Percentiles rank a stretch among this genome's conserved stretches.
Conservation (phyloP, 352 stramenopile genomes). For the Plasmopara viticola region DNA sequence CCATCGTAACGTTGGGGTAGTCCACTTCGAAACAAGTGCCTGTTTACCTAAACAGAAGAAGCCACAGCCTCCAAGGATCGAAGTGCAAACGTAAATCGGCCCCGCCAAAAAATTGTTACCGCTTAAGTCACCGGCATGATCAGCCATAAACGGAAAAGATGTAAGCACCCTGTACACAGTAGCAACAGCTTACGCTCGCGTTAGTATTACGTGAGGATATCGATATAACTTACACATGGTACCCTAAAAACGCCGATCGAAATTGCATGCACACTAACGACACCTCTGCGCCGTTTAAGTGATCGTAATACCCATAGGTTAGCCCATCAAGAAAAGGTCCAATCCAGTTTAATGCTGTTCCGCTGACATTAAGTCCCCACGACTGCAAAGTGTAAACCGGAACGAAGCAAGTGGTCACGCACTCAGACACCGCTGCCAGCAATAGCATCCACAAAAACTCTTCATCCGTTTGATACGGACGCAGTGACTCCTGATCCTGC, state of each 20-base stretch:
- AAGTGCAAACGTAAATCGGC: slow-evolving; percentile 54
- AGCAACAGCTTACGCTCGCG: background rate
- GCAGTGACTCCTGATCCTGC: slow-evolving; percentile 13
- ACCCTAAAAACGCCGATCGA: slow-evolving; percentile 73
- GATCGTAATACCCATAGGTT: slow-evolving; percentile 51
- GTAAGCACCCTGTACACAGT: slow-evolving; percentile 61
- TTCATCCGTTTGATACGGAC: slow-evolving; percentile 28
- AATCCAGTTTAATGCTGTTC: slow-evolving; percentile 65
- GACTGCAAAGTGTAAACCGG: slow-evolving; percentile 37
- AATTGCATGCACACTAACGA: slow-evolving; percentile 58
- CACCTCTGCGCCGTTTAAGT: slow-evolving; percentile 19
- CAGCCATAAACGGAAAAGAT: slow-evolving; percentile 85
- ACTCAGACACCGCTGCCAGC: slow-evolving; percentile 63
- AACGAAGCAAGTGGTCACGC: slow-evolving; percentile 74
- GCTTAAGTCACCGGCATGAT: slow-evolving; percentile 76
- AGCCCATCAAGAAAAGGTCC: slow-evolving; percentile 73
- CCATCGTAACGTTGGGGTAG: slow-evolving; percentile 10
- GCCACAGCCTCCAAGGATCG: slow-evolving; percentile 42
- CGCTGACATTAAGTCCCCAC: slow-evolving; percentile 52
- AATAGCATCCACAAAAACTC: slow-evolving; percentile 67
- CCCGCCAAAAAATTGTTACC: slow-evolving; percentile 28
- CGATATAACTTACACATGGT: slow-evolving; percentile 1
- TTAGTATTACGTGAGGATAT: background rate
- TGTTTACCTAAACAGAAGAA: slow-evolving; percentile 52
- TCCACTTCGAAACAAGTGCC: slow-evolving; percentile 14